These are phyloP conservation scores for Thalassiosira mediterranea DNA, from an alignment of 352 stramenopile genomes.

Conservation along the genomic window DNA sequence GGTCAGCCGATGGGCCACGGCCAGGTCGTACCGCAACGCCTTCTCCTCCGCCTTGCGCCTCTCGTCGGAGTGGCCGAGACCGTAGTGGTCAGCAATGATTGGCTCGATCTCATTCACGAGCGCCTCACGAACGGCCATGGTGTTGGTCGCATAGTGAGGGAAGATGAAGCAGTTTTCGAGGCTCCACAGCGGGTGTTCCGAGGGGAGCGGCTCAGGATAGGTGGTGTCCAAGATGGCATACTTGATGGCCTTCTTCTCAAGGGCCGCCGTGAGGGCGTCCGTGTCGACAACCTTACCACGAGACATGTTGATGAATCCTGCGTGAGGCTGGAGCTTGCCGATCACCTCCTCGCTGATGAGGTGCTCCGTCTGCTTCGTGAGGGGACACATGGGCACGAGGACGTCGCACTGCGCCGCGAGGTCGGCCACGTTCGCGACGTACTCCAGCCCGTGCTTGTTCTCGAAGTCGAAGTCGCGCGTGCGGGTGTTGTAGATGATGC, in stretches of 20 bases:
- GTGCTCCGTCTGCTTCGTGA: slow-evolving; percentile 84
- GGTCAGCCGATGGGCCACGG: slow-evolving; percentile 53
- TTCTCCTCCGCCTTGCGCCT: slow-evolving; percentile 46
- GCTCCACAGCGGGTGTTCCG: slow-evolving; percentile 83
- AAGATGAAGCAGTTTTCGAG: slow-evolving; percentile 77
- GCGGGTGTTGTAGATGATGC: slow-evolving; percentile 62
- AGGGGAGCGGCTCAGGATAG: slow-evolving; percentile 88
- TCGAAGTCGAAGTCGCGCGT: slow-evolving; percentile 44
- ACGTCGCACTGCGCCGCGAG: slow-evolving; percentile 87
- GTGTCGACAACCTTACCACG: slow-evolving; percentile 91
- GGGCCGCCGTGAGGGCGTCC: slow-evolving; percentile 63
- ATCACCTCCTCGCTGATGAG: slow-evolving; percentile 86
- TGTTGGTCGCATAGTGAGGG: slow-evolving; percentile 83
- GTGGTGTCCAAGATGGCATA: slow-evolving; percentile 89
- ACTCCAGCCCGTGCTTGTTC: slow-evolving; percentile 75
- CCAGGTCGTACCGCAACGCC: slow-evolving; percentile 54
- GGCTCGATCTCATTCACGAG: slow-evolving; percentile 65
- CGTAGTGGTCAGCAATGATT: slow-evolving; percentile 52
- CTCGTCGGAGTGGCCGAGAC: slow-evolving; percentile 46
- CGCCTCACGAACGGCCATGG: slow-evolving; percentile 64
- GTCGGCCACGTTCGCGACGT: slow-evolving; percentile 82
- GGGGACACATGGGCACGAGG: slow-evolving; percentile 87
- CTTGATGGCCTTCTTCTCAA: slow-evolving; percentile 64
- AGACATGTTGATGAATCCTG: slow-evolving; percentile 92
- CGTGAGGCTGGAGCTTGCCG: slow-evolving; percentile 85